Evolutionary conservation across 1,284 basidiomycete species (phyloP).

Genomic region (Uromyces viciae-fabae): DNA sequence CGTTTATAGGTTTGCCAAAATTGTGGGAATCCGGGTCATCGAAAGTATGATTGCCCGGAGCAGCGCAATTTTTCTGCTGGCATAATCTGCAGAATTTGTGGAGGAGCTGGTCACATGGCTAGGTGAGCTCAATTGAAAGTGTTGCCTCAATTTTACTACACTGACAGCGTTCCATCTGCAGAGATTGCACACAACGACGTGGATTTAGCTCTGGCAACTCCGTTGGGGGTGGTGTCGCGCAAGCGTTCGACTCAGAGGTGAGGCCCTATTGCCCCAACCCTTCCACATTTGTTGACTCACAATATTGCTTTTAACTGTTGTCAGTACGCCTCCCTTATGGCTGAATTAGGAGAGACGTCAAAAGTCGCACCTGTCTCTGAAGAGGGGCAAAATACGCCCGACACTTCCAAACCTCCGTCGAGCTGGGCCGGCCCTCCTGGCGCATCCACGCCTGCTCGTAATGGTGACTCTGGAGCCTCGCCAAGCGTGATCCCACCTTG

Average conservation of each 20-base stretch:
- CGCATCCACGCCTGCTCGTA: conserved; percentile 37
- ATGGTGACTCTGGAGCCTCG: conserved; percentile 17
- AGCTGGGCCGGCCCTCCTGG: conserved; percentile 29
- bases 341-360: conserved; percentile 81
- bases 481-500: conserved; percentile 27
- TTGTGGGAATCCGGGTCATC: conserved; percentile 59
- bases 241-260: conserved; percentile 45
- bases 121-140: conserved; percentile 56
- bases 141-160: not conserved
- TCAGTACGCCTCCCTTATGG: conserved; percentile 92
- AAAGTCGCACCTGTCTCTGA: conserved; percentile 34
- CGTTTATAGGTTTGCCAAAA: conserved; percentile 45
- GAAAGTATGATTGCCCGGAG: conserved; percentile 95
- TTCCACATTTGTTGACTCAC: not conserved
- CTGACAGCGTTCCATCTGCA: not conserved
- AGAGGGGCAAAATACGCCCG: conserved; percentile 23
- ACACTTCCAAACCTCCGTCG: conserved; percentile 31
- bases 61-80: conserved; percentile 94
- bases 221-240: conserved; percentile 23
- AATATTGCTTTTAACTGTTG: not conserved
- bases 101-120: conserved; percentile 88
- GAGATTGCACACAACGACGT: conserved; percentile 44
- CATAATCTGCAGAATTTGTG: conserved; percentile 94
- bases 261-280: not conserved
- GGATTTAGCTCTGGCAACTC: conserved; percentile 6